A percentile compares a stretch with the other conserved stretches of the same genome.
phyloP scores from a whole-genome alignment of 2,329 filamentous ascomycete genomes.

The Nigrospora oryzae region DNA sequence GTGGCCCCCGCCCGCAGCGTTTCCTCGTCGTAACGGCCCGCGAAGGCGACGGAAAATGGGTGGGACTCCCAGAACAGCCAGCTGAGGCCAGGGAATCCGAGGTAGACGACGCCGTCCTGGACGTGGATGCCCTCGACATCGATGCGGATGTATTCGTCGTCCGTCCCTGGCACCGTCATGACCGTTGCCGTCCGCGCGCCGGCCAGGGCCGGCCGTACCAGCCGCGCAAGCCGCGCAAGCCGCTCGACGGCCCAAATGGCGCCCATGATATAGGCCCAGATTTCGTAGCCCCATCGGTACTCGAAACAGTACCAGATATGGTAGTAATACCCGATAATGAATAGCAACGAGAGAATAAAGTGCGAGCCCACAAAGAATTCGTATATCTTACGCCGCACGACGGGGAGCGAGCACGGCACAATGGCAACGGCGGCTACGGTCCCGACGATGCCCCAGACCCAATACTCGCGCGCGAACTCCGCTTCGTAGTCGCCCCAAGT shows the following conservation, averaged over 20 bases:
- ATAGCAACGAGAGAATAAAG: neutral
- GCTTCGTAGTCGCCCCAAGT: slow-evolving; percentile 11
- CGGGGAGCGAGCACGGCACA: neutral
- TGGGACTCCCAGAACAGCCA: neutral
- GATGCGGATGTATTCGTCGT: neutral
- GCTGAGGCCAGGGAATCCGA: neutral
- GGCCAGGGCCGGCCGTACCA: neutral
- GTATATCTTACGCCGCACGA: neutral
- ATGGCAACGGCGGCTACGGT: neutral
- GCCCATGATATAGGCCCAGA: neutral
- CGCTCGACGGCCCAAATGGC: neutral
- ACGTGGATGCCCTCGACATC: neutral
- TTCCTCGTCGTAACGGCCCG: neutral
- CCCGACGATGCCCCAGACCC: slow-evolving; percentile 19
- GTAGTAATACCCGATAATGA: neutral
- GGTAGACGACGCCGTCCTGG: neutral
- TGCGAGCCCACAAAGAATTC: neutral
- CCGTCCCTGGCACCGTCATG: neutral
- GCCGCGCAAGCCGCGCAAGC: neutral
- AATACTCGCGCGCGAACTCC: slow-evolving; percentile 18
- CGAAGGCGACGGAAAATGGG: neutral
- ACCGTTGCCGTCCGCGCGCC: neutral
- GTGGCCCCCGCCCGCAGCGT: no score
- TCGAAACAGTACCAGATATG: neutral
- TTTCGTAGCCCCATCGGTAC: neutral